Evolutionary conservation across 768 basidiomycete species (phyloP).

Genomic region (Panaeolus cyanescens): DNA sequence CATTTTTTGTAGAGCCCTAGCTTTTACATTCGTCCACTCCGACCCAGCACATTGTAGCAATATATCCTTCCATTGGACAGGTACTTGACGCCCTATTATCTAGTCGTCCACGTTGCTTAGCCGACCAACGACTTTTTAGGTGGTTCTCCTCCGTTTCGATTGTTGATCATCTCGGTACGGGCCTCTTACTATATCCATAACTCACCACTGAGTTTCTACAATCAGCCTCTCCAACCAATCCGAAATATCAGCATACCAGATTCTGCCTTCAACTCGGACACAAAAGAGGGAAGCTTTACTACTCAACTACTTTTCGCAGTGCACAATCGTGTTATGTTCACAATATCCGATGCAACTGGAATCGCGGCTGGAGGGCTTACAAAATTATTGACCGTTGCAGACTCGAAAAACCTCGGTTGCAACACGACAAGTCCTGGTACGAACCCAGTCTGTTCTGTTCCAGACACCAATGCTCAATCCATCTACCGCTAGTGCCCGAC

Average conservation of each 20-base stretch:
- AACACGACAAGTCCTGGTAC: constrained; percentile 25
- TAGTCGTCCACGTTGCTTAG: neutral
- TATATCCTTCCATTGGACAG: constrained; percentile 25
- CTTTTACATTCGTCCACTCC: constrained; percentile 21
- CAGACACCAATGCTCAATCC: neutral
- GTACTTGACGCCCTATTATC: constrained; percentile 11
- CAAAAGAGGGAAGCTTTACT: constrained; percentile 18
- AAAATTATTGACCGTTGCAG: constrained; percentile 20
- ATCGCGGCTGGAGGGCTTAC: constrained; percentile 25
- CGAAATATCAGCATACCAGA: constrained; percentile 27
- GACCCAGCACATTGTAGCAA: constrained; percentile 25
- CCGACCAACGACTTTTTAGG: constrained; percentile 13
- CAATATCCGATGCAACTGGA: constrained; percentile 29
- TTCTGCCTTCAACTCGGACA: constrained; percentile 11
- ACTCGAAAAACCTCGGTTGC: constrained; percentile 16
- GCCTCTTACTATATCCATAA: neutral
- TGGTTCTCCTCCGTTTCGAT: constrained; percentile 25
- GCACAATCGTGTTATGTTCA: constrained; percentile 18
- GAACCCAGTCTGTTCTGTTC: neutral
- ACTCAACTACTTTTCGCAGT: constrained; percentile 13
- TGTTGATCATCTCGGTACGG: constrained; percentile 26
- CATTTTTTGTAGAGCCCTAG: constrained; percentile 4
- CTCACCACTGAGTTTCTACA: neutral
- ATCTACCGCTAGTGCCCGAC: constrained; percentile 17
- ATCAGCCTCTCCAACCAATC: constrained; percentile 23